phyloP scores from a whole-genome alignment of 139 green algal species.

The Pleodorina starrii region DNA sequence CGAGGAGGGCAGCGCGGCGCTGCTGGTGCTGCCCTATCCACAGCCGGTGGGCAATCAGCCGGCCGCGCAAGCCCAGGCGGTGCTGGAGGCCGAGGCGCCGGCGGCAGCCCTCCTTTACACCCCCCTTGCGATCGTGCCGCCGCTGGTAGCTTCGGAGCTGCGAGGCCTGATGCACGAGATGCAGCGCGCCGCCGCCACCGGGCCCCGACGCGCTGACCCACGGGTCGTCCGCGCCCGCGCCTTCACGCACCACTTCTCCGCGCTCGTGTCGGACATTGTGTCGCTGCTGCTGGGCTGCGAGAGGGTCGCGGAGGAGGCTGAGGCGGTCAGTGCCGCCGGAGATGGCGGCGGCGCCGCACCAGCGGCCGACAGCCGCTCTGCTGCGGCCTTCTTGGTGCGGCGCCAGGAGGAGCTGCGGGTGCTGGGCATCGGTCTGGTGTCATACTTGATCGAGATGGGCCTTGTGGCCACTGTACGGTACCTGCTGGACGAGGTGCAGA shows the following conservation, averaged over 20 bases:
- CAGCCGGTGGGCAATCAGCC: too few relatives aligned
- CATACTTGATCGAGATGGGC: conserved; percentile 64
- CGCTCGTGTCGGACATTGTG: conserved; percentile 2
- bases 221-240: conserved; percentile 10
- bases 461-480: background rate
- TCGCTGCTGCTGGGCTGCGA: conserved; percentile 17
- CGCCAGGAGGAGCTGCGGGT: conserved; percentile 46
- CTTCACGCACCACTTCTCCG: conserved; percentile 24
- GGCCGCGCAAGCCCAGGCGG: too few relatives aligned
- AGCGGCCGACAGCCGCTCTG: too few relatives aligned
- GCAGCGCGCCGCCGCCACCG: background rate
- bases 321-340: too few relatives aligned
- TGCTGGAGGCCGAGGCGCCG: too few relatives aligned
- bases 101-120: background rate
- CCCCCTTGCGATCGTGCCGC: background rate
- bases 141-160: conserved; percentile 16
- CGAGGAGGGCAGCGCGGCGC: conserved; percentile 14
- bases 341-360: too few relatives aligned
- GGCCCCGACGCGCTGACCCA: background rate
- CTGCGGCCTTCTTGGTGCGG: too few relatives aligned
- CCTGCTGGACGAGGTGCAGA: conserved; percentile 5
- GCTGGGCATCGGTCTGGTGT: conserved; percentile 66
- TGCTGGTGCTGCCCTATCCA: conserved; percentile 39
- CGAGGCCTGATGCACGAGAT: background rate
- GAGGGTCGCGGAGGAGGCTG: too few relatives aligned